A percentile compares a stretch with the other conserved stretches of the same genome.
These are phyloP conservation scores for Microdochium trichocladiopsis DNA, from an alignment of 2,329 filamentous ascomycete genomes.

Conservation along the genomic window DNA sequence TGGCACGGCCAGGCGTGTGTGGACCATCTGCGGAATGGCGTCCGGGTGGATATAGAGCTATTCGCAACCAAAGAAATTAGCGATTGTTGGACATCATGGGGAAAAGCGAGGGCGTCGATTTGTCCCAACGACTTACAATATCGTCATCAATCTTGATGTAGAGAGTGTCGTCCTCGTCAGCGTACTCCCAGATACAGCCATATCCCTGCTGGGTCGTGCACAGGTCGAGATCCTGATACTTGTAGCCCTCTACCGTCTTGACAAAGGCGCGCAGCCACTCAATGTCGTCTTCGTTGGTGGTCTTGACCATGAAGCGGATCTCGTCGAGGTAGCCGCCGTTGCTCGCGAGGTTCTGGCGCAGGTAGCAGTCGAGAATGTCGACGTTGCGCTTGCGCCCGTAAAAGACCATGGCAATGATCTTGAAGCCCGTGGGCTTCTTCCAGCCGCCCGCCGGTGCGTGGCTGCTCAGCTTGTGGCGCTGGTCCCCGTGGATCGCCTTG, in stretches of 20 bases:
- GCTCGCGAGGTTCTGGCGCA: slow-evolving; percentile 32
- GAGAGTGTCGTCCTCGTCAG: slow-evolving; percentile 24
- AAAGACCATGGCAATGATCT: slow-evolving; percentile 36
- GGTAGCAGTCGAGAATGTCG: slow-evolving; percentile 38
- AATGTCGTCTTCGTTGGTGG: slow-evolving; percentile 27
- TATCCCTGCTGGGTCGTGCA: slow-evolving; percentile 21
- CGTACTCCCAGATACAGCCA: slow-evolving; percentile 25
- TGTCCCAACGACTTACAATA: slow-evolving; percentile 21
- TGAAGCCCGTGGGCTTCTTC: slow-evolving; percentile 19
- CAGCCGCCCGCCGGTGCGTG: slow-evolving; percentile 18
- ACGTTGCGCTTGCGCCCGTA: slow-evolving; percentile 36
- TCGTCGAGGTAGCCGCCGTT: slow-evolving; percentile 36
- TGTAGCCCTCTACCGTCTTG: slow-evolving; percentile 26
- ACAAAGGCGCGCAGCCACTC: slow-evolving; percentile 30
- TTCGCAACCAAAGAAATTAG: slow-evolving; percentile 1
- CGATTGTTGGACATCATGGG: slow-evolving; percentile 3
- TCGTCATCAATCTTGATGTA: slow-evolving; percentile 40
- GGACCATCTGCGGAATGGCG: slow-evolving; percentile 44
- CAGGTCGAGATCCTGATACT: slow-evolving; percentile 21
- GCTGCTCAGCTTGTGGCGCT: slow-evolving; percentile 10
- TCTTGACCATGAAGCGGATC: slow-evolving; percentile 35
- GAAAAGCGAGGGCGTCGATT: background rate
- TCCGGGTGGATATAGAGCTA: slow-evolving; percentile 20
- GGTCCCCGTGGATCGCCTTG: slow-evolving; percentile 4
- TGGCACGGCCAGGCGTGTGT: slow-evolving; percentile 42